A percentile compares a stretch with the other conserved stretches of the same genome.
Evolutionary conservation across 108 stramenopile species (phyloP).

Genomic region (Seminavis robusta): DNA sequence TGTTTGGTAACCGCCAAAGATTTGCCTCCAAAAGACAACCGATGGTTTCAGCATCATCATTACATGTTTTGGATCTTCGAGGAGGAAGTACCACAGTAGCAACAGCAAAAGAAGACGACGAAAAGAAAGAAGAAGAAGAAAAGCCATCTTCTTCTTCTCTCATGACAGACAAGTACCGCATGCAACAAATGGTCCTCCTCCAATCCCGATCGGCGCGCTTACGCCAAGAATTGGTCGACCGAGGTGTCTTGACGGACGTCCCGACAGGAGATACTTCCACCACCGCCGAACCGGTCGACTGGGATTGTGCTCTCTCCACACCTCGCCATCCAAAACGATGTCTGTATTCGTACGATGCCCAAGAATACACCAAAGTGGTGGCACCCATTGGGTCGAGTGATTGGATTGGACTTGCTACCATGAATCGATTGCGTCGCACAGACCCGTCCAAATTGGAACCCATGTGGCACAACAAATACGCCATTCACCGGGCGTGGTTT

Average conservation of each 20-base stretch:
- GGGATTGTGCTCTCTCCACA: slow-evolving; percentile 84
- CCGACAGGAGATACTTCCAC: slow-evolving; percentile 50
- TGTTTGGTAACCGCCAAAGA: too few relatives aligned
- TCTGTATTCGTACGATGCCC: slow-evolving; percentile 76
- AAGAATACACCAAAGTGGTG: slow-evolving; percentile 73
- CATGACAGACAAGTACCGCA: too few relatives aligned
- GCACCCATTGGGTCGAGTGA: slow-evolving; percentile 58
- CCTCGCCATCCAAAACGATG: slow-evolving; percentile 64
- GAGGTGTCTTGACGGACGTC: slow-evolving; percentile 60
- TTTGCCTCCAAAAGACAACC: too few relatives aligned
- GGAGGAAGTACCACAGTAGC: too few relatives aligned
- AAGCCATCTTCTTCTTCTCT: too few relatives aligned
- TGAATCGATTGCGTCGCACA: slow-evolving; percentile 78
- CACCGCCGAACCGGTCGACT: slow-evolving; percentile 70
- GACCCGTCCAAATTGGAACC: slow-evolving; percentile 88
- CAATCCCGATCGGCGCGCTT: slow-evolving; percentile 65
- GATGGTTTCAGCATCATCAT: too few relatives aligned
- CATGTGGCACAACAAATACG: slow-evolving; percentile 84
- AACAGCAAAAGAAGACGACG: too few relatives aligned
- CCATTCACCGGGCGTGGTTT: slow-evolving; percentile 74
- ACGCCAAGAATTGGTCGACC: slow-evolving; percentile 63
- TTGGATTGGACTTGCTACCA: slow-evolving; percentile 69
- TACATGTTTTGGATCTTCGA: too few relatives aligned
- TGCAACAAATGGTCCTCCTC: slow-evolving; percentile 67
- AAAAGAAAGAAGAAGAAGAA: too few relatives aligned